Conservation (phyloP, 441 rosid genomes). For the Euphorbia celastroides region DNA sequence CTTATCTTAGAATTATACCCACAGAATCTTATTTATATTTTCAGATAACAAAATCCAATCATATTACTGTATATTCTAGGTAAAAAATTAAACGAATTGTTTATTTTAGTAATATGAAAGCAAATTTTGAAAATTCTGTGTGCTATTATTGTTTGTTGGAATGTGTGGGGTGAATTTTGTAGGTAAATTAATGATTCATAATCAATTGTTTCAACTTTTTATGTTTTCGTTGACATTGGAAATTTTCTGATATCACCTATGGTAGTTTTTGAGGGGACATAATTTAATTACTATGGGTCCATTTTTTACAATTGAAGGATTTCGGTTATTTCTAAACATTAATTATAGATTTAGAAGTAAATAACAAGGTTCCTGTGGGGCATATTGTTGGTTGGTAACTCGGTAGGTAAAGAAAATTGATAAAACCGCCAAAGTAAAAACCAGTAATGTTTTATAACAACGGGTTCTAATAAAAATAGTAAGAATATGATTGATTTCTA, state of each 20-base stretch:
- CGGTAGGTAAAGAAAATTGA: not conserved
- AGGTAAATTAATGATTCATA: not conserved
- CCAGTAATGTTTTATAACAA: no score
- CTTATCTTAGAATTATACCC: no score
- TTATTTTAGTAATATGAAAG: not conserved
- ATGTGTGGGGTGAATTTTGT: not conserved
- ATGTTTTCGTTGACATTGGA: not conserved
- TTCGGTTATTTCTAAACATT: not conserved
- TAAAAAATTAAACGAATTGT: no score
- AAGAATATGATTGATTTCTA: no score
- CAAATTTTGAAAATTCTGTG: not conserved
- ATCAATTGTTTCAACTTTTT: slow-evolving; percentile 1
- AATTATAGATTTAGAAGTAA: not conserved
- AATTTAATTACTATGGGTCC: slow-evolving; percentile 10
- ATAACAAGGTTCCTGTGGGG: not conserved
- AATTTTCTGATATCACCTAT: not conserved
- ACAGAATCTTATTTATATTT: no score
- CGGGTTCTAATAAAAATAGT: no score
- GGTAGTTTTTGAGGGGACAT: slow-evolving; percentile 2
- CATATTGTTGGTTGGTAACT: no score
- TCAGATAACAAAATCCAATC: no score
- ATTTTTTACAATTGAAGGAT: not conserved
- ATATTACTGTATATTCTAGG: no score
- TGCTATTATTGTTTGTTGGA: not conserved
- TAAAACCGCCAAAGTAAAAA: not conserved